Base-by-base conservation (phyloP, 768 basidiomycete genomes). In the Kwoniella dejecticola region DNA sequence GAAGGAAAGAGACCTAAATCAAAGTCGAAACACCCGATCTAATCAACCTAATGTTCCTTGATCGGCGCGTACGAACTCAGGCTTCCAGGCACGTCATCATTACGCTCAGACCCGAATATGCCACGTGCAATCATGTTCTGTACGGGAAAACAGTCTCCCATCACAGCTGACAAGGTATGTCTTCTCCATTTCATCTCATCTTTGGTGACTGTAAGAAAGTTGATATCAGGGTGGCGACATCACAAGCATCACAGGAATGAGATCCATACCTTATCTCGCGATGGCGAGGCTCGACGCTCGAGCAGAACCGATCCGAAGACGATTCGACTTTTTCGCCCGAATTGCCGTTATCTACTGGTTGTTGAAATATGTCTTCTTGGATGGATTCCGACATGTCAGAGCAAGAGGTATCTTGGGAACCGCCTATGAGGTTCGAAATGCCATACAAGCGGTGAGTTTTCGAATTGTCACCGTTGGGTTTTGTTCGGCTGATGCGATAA, bases 371-470 rank as follows among this genome's bases (percentile, higher is more conserved):
- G 56, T 57, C 1, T 36, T 53, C 69, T 53, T 63, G 13, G 68
- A 68, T 48, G 53, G 59, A 17, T 74, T 63, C 45, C 47, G 74
- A 27, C 73, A 78, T 68, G 49, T 78, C 17, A 62, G 70, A 36
- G 77, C 77, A 23, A 62, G 66, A 49, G 77, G 77, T 17, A 13
- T 78, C 4, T 8, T 47, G 1, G 67, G 69, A 1, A 59, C 49
- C 19, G 27, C 50, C 13, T 48, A 52, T 12, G 64, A 69, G 52
- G 17, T 63, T 17, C 56, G 58, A 24, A 56, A 42, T 24, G 31
- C 38, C 30, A 38, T 69, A 29, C 56, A 70, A 49, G 52, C 42
- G 4, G 75, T 74, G n/a, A 47, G 71, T 57, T 33, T 38, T 21
- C 21, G 40, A 40, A 44, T 26, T 11, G 30, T 13, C 1, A 40